Conservation (phyloP, 306 rosid species). For the Canavalia gladiata region DNA sequence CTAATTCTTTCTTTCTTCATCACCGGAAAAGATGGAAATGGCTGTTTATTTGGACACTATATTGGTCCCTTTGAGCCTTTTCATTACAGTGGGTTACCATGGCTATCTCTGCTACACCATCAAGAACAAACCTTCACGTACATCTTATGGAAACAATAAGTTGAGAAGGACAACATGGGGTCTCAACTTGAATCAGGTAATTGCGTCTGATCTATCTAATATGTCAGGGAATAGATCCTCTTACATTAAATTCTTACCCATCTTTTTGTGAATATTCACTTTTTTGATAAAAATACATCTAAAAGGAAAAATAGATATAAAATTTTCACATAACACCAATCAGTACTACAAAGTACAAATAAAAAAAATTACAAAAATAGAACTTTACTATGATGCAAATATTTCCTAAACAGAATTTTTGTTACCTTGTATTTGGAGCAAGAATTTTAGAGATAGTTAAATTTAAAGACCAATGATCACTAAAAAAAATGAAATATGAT, state of each 20-base stretch:
- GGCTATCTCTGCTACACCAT: slow-evolving; percentile 68
- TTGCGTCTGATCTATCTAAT: background rate
- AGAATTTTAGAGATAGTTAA: no score
- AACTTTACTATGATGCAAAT: no score
- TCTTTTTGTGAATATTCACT: no score
- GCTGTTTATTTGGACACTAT: slow-evolving; percentile 66
- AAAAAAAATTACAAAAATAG: no score
- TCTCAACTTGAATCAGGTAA: slow-evolving; percentile 61
- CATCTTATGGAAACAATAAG: slow-evolving; percentile 68
- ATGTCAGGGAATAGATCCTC: no score
- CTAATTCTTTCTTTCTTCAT: slow-evolving; percentile 25
- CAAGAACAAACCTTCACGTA: slow-evolving; percentile 69
- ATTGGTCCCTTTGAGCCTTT: slow-evolving; percentile 69
- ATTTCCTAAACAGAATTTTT: no score
- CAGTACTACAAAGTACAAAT: no score
- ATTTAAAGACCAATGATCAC: no score
- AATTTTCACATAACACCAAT: background rate
- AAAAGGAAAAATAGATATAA: background rate
- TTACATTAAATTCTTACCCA: no score
- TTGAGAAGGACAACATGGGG: slow-evolving; percentile 67
- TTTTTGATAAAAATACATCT: no score
- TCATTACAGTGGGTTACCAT: slow-evolving; percentile 72
- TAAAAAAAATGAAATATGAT: no score
- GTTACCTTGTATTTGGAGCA: no score
- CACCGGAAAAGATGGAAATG: slow-evolving; percentile 53